These are phyloP conservation scores for Bondarzewia mesenterica DNA, from an alignment of 1,284 basidiomycete genomes.

Conservation along the genomic window DNA sequence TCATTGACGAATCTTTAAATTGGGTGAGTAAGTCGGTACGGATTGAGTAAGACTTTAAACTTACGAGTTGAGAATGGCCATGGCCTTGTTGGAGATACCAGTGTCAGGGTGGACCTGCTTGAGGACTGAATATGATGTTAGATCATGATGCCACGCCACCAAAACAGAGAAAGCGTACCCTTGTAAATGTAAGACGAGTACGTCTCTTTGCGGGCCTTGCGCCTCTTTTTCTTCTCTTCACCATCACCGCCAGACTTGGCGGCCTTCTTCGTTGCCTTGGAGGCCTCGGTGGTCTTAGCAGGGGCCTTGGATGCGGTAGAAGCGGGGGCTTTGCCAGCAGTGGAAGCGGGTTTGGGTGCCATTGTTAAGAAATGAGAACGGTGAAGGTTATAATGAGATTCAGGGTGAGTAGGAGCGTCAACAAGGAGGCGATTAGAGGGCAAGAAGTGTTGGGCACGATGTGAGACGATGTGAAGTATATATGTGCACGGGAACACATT, in stretches of 20 bases:
- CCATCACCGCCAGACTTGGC: constrained; percentile 31
- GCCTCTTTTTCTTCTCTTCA: constrained; percentile 53
- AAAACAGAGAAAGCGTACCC: constrained; percentile 27
- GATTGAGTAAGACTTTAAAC: no score
- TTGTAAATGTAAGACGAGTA: constrained; percentile 70
- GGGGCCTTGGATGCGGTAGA: constrained; percentile 49
- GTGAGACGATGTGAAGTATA: constrained; percentile 15
- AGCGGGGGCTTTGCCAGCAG: constrained; percentile 44
- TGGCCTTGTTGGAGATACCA: constrained; percentile 72
- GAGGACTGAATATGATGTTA: constrained; percentile 34
- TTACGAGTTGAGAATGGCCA: constrained; percentile 70
- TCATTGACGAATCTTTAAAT: constrained; percentile 64
- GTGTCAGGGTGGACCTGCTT: constrained; percentile 73
- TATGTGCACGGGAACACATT: constrained; percentile 18
- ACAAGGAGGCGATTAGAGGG: constrained; percentile 3
- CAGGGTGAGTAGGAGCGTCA: neutral
- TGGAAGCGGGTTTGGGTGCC: constrained; percentile 35
- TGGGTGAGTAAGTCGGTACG: no score
- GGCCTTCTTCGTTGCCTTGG: constrained; percentile 47
- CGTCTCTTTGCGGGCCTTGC: constrained; percentile 56
- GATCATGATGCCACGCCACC: neutral
- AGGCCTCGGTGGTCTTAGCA: constrained; percentile 30
- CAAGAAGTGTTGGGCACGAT: constrained; percentile 3
- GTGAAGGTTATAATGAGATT: constrained; percentile 4
- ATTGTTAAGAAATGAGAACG: constrained; percentile 9